A percentile compares a stretch with the other conserved stretches of the same genome.
phyloP scores from a whole-genome alignment of 352 stramenopile species.

The Phytopythium oedochilum region DNA sequence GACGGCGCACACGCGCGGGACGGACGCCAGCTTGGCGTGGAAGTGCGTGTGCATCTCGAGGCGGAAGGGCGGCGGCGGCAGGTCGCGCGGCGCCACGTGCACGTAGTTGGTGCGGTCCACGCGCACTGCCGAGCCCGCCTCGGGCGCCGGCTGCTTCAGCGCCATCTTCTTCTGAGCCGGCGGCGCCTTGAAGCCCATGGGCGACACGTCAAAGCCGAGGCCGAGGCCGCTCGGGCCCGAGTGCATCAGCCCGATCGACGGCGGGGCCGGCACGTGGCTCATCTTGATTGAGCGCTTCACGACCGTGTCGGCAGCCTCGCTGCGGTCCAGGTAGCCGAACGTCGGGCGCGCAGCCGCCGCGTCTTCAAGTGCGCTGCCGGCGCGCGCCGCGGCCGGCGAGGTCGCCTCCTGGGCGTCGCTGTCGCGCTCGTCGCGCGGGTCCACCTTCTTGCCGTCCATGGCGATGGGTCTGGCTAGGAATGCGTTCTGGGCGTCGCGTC shows the following conservation, averaged over 20 bases:
- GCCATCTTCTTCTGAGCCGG: slow-evolving; percentile 28
- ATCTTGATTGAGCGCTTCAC: slow-evolving; percentile 58
- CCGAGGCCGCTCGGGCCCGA: slow-evolving; percentile 10
- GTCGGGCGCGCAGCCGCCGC: slow-evolving; percentile 14
- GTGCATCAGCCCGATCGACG: slow-evolving; percentile 37
- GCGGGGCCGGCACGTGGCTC: slow-evolving; percentile 27
- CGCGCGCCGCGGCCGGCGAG: slow-evolving; percentile 1
- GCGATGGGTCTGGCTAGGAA: too few relatives aligned
- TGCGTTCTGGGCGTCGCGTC: too few relatives aligned
- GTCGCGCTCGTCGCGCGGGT: slow-evolving; percentile 4
- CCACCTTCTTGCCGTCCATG: slow-evolving; percentile 1
- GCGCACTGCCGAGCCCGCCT: slow-evolving; percentile 27
- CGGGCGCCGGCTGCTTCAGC: slow-evolving; percentile 19
- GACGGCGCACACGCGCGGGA: slow-evolving; percentile 71
- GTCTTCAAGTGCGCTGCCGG: not conserved
- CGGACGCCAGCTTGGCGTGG: slow-evolving; percentile 72
- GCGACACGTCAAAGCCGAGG: slow-evolving; percentile 8
- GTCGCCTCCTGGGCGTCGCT: slow-evolving; percentile 63
- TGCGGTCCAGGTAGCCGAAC: slow-evolving; percentile 33
- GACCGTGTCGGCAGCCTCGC: slow-evolving; percentile 39
- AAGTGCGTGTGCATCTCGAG: slow-evolving; percentile 87
- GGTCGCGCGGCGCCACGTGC: slow-evolving; percentile 49
- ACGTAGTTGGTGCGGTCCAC: slow-evolving; percentile 78
- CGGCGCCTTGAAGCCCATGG: slow-evolving; percentile 27
- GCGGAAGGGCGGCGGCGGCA: slow-evolving; percentile 75